Base-by-base conservation (phyloP, 352 stramenopile genomes). In the Globisporangium acanthophoron region DNA sequence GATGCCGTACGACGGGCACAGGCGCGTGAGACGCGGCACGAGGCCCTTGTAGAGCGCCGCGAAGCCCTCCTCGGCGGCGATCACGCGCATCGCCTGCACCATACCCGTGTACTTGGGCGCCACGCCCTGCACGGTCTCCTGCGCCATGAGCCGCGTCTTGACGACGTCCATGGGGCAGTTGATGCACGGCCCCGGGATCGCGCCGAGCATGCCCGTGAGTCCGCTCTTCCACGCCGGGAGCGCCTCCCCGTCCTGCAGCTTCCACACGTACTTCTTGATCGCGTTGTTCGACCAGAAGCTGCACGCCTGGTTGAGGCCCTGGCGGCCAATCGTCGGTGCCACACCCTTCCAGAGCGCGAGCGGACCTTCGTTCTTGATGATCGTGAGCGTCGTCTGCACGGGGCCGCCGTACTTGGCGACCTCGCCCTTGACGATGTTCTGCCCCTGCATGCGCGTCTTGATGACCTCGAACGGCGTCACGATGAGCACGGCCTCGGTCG, bases 401-500 rank as follows among this genome's bases (percentile, higher is more conserved):
- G 88, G 81, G 27, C 87, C 87, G 18, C 71, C 73, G 74, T 95
- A 88, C 66, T 98, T 97, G 58, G 80, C 78, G 41, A 78, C 61
- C 64, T 92, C 68, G 46, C 84, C 84, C 64, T 85, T 85, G 54
- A 94, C 56, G 27, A 92, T 78, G 76, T 98, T 97, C 64, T 94
- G 81, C 11, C 81, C 78, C 71, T 99, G 96, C 79, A 99, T 93
- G 57, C 97, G 85, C 82, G 86, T 99, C 80, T 99, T 99, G 72
- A 98, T 98, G 3, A 99, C 97, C 74, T 99, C 97, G 20, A 98
- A 98, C 12, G 97, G 97, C 39, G 96, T 99, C 5, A 99, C 96
- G 52, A 99, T 97, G 7, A 98, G 67, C 69, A 98, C 79, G 21
- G 96, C 96, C 66, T 99, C 97, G 0, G 96, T 99, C 15, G 97